phyloP scores from a whole-genome alignment of 2,329 filamentous ascomycete genomes.

The Diaporthe citrichinensis region DNA sequence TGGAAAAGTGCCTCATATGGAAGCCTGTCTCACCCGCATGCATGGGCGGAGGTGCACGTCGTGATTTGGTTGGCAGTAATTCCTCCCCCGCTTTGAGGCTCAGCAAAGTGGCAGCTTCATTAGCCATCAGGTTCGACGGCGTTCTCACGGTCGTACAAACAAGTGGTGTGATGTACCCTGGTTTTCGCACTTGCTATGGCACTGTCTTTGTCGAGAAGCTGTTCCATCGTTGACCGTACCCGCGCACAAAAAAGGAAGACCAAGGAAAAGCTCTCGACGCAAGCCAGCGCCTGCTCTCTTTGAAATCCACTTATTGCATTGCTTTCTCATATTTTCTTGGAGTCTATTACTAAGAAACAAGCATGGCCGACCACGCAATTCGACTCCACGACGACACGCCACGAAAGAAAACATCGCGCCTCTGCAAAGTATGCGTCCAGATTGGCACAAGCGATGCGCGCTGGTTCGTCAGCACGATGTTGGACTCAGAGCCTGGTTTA shows the following conservation, averaged over 20 bases:
- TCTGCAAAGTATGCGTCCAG: not conserved
- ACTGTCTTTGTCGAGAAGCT: not conserved
- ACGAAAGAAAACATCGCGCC: too few species aligned
- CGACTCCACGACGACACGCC: rapidly evolving
- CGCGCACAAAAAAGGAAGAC: too few species aligned
- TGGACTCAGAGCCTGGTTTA: rapidly evolving
- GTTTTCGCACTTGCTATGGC: not conserved
- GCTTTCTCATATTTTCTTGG: rapidly evolving
- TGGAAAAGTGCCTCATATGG: not conserved
- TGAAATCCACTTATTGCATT: not conserved
- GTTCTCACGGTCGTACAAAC: too few species aligned
- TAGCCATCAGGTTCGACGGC: too few species aligned
- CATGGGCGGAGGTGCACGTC: not conserved
- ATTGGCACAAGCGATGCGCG: not conserved
- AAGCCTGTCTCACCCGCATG: not conserved
- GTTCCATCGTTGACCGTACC: not conserved
- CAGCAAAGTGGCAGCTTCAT: not conserved
- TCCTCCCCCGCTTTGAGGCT: not conserved
- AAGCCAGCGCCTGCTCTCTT: too few species aligned
- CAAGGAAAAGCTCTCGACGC: too few species aligned
- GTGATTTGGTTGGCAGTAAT: not conserved
- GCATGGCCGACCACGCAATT: not conserved
- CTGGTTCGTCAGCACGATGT: not conserved
- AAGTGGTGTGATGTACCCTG: too few species aligned
- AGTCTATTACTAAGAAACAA: too few species aligned